Evolutionary conservation across 176 grass and related monocot genomes (phyloP), one percentile per base, ranked within the genome.

Genomic region (Triticum dicoccoides): DNA sequence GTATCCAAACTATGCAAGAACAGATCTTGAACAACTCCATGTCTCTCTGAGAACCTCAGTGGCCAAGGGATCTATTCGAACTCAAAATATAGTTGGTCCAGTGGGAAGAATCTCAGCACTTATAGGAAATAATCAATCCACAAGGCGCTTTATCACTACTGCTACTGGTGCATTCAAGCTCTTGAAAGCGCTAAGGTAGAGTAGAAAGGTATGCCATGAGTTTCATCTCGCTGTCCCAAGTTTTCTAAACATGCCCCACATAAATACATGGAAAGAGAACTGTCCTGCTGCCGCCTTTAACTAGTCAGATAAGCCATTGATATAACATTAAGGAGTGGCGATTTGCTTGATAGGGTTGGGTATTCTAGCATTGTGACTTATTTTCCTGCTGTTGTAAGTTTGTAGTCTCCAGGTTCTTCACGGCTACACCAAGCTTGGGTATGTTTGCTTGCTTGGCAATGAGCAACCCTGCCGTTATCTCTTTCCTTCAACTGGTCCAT

Each of bases 401-500:
- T 44, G 42, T 44, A 44, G 42, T 44, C 11, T 44, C 42, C 42
- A 44, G 10, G 42, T 93, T 92, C 89, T 96, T 99, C 80, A 91
- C 90, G 92, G 94, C 68, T 96, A 99, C 72, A 34, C 94, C 77
- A 99, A 96, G 89, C 85, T 95, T 82, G 97, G 92, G 97, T 94
- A 91, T 66, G 68, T 79, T 64, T 54, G 52, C 72, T 25, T 56
- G 8, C 24, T 45, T 41, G 52, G 47, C 78, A 42, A 65, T 83
- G 69, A 23, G 29, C 63, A 38, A 51, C 62, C 14, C 41, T 74
- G 41, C 7, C 69, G 2, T 0, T 15, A 6, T 47, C 18, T 30
- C 11, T 74, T 20, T 63, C 44, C 15, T 45, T 23, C 73, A 21
- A 23, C 33, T 69, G 39, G 64, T 77, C 69, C 77, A 58, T 64